Evolutionary conservation across 352 stramenopile genomes (phyloP), one percentile per base, ranked within the genome.

Genomic region (Phytophthora chlamydospora): DNA sequence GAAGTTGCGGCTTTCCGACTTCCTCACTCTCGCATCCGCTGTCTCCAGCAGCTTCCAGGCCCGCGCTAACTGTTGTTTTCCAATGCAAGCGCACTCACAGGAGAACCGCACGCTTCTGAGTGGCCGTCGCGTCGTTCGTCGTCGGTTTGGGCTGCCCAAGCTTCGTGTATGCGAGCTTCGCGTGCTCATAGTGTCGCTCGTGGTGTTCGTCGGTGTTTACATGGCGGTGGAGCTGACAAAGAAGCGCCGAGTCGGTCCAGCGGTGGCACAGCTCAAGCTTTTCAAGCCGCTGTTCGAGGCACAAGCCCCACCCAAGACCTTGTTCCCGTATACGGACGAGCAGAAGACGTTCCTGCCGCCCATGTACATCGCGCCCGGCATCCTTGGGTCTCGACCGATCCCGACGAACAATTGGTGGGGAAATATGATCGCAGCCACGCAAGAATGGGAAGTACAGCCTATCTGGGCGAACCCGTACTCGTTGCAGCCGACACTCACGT

Each of bases 381-480:
- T 75, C 12, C 55, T 81, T 11, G 73, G 69, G 4, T 63, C 48
- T 21, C 54, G 59, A 11, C 44, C 73, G 11, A 82, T 84, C 32
- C 73, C 75, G 14, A 87, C 78, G 17, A 87, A 87, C 59, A 73
- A 78, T 43, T 85, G 75, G 75, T 85, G 78, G 78, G 75, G 72
- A 32, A 87, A 84, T 54, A 62, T 87, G 48, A 87, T 87, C 56
- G 69, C 63, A 11, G 41, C 39, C 42, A 58, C 48, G 19, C 14
- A 71, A 4, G 53, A 73, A 21, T 27, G 58, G 2, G 21, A 24
- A 8, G 66, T 81, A 46, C 64, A 80, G 27, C 64, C 70, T 1
- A 75, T 75, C n/a, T 88, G 78, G 78, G 62, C 65, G 2, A 88
- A 88, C 41, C 78, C 78, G 27, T 88, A 76, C 54, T 65, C 59